Conservation (phyloP, 1,284 basidiomycete species). For the Paramarasmius palmivorus region DNA sequence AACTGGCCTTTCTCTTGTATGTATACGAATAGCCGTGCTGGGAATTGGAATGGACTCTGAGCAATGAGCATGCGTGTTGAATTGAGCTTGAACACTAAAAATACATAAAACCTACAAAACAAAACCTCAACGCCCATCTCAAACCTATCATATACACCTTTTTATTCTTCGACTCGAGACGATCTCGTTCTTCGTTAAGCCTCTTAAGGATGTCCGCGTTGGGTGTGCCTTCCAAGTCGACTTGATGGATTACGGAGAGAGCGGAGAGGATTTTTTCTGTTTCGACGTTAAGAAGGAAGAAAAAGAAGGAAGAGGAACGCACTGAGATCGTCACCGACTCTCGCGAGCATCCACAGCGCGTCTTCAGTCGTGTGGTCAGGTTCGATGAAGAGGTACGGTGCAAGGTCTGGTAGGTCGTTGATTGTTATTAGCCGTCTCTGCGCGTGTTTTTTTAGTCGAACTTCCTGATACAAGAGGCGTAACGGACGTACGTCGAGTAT, state of each 20-base stretch:
- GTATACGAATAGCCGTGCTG: too few relatives aligned
- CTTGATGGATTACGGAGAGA: not conserved
- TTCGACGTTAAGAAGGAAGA: not conserved
- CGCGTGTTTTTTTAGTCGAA: too few relatives aligned
- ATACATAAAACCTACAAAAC: too few relatives aligned
- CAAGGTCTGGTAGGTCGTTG: constrained; percentile 64
- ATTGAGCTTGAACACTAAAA: too few relatives aligned
- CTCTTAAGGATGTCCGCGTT: constrained; percentile 37
- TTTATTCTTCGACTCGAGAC: constrained; percentile 42
- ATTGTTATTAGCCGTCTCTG: constrained; percentile 74
- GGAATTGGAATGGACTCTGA: too few relatives aligned
- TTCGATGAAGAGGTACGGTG: constrained; percentile 75
- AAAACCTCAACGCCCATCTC: constrained; percentile 75
- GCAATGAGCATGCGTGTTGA: too few relatives aligned
- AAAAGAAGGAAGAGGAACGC: constrained; percentile 18
- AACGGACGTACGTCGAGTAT: constrained; percentile 50
- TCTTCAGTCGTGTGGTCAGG: constrained; percentile 60
- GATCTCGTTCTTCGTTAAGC: constrained; percentile 47
- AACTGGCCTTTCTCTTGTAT: too few relatives aligned
- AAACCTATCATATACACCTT: constrained; percentile 68
- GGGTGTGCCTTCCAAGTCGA: constrained; percentile 11
- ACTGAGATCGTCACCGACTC: constrained; percentile 45
- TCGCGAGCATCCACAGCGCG: constrained; percentile 54
- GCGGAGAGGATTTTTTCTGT: constrained; percentile 18
- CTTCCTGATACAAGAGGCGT: not conserved